Evolutionary conservation across 306 rosid genomes (phyloP), one percentile per base, ranked within the genome.

Genomic region (Psophocarpus tetragonolobus): DNA sequence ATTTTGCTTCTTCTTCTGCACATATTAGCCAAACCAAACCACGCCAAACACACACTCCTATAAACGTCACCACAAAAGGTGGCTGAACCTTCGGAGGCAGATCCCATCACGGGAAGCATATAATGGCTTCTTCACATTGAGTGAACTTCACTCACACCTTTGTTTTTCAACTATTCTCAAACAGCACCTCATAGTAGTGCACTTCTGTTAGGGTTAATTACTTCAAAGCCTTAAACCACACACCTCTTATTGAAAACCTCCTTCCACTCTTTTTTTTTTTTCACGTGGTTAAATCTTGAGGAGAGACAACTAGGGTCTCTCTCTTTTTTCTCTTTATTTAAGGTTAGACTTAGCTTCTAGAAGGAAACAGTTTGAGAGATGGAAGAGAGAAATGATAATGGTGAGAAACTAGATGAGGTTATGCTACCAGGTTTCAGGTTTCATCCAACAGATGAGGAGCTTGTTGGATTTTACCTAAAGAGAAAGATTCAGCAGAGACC

Each of bases 371-470:
- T 57, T 60, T 73, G 18, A 35, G 66, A 77, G 9, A 79, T 65
- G 82, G 87, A 83, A 51, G 82, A 81, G 69, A 73, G 64, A 71
- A 66, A 58, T 68, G 89, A 85, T 4, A 44, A 44, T 13, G 70
- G 7, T 42, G 93, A 92, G 57, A 91, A 91, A 73, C 54, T 84
- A 45, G 99, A 91, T 45, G 97, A 95, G 57, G 81, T 95, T 11
- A 81, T 94, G 76, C 89, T 95, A 9, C 99, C 99, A 0, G 99
- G 99, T 73, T 95, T 95, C 80, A 87, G 99, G 45, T 95, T 95
- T 83, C 99, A 95, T 71, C 99, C 99, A 45, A 95, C 99, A 0
- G 99, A 95, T 64, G 99, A 95, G 79, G 99, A 95, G 85, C 93
- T 95, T 70, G 97, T 95, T 26, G 97, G 97, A 38, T 95, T 95